Base-by-base conservation (phyloP, 2,329 filamentous ascomycete genomes). In the Lasiodiplodia theobromae region DNA sequence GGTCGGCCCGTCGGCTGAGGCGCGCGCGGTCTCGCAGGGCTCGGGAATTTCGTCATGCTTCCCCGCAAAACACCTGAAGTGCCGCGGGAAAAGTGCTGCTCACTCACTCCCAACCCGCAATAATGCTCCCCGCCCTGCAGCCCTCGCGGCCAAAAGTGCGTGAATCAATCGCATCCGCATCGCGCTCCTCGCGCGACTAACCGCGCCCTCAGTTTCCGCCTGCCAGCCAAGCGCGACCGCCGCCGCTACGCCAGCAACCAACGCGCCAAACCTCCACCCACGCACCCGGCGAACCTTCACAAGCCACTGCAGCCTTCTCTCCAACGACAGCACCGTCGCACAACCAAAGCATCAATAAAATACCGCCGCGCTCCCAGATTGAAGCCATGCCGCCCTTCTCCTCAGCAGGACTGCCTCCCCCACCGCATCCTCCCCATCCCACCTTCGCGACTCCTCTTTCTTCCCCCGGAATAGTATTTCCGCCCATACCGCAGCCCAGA, bases 321-420 rank as follows among this genome's bases (percentile, higher is more conserved):
- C 54, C 57, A 49, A 11, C 38, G 44, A 47, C 44, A 21, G 23
- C 40, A 28, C 38, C 54, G 14, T 21, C 38, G 57, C 25, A 54
- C 31, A 31, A 11, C 58, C 38, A 53, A 11, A 16, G 14, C 28
- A 4, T 47, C 7, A 10, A 21, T 8, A n/a, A 37, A 37, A 18
- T 18, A n/a, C 28, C 16, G 38, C 81, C 82, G 38, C 74, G 75
- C 57, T 81, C 72, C n/a, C 84, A 86, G 68, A 78, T 85, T 21
- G 82, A 86, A 80, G 82, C 84, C 31, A 84, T 85, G 80, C 82
- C 83, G 16, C 81, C 51, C 40, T 38, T 47, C 44, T 3, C 18
- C 44, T 10, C 44, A 11, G 40, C 40, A n/a, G 14, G 18, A 18
- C 21, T 11, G 44, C 18, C 44, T 8, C 44, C 44, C 44, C 18